These are phyloP conservation scores for Fusarium robinianum DNA, from an alignment of 2,329 filamentous ascomycete species.

Conservation along the genomic window DNA sequence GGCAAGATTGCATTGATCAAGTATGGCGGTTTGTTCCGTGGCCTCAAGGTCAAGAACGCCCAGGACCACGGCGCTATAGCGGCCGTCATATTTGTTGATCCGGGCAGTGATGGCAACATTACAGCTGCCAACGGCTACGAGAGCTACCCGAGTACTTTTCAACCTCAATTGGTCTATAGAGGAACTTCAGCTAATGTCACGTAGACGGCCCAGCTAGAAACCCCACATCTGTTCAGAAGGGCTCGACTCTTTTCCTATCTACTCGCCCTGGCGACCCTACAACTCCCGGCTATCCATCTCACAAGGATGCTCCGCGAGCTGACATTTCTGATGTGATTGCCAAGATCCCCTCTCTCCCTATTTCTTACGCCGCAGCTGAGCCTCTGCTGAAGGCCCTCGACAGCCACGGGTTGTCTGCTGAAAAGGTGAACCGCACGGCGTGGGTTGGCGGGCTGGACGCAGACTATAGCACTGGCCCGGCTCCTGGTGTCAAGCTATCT, in stretches of 20 bases:
- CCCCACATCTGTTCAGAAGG: constrained; percentile 77
- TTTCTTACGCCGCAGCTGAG: constrained; percentile 76
- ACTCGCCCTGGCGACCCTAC: constrained; percentile 69
- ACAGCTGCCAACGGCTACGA: constrained; percentile 75
- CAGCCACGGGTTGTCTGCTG: constrained; percentile 71
- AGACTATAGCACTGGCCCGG: constrained; percentile 50
- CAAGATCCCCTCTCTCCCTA: constrained; percentile 77
- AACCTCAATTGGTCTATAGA: constrained; percentile 31
- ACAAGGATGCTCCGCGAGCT: constrained; percentile 69
- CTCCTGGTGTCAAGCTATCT: constrained; percentile 64
- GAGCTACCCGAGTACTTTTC: constrained; percentile 61
- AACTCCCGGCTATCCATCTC: constrained; percentile 80
- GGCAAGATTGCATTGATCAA: constrained; percentile 80
- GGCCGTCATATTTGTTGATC: constrained; percentile 79
- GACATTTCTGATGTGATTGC: constrained; percentile 67
- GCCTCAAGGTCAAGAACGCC: constrained; percentile 81
- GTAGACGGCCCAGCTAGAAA: constrained; percentile 72
- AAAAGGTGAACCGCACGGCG: constrained; percentile 63
- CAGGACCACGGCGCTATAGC: constrained; percentile 85
- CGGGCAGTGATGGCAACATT: constrained; percentile 78
- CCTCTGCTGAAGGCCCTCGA: constrained; percentile 80
- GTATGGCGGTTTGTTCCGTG: constrained; percentile 78
- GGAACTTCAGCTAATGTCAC: neutral
- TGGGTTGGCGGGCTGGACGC: constrained; percentile 60
- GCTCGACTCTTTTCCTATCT: constrained; percentile 74